Base-by-base conservation (phyloP, 345 rosid species). In the Brassica nigra region DNA sequence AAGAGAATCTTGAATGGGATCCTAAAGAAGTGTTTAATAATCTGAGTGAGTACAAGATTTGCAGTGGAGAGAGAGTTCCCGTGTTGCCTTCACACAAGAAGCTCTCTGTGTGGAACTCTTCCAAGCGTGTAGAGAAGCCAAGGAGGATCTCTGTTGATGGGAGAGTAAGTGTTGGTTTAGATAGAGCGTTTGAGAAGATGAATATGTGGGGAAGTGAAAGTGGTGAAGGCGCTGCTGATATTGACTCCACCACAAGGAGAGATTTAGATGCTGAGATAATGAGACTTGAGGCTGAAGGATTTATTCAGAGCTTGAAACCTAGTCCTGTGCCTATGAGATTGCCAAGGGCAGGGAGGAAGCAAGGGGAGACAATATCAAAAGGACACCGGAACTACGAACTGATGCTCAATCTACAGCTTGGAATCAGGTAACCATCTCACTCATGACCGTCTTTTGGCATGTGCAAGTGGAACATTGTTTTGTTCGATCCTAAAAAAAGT, bases 311-410 rank as follows among this genome's bases (percentile, higher is more conserved):
- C 27, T 64, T 75, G 18, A 78, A 72, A 2, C 86, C 78, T 16
- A 66, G 33, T 8, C 78, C 78, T 66, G 71, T 61, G 3, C 93
- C 93, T 14, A 85, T 94, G 84, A 89, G 80, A 81, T 79, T 86
- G 58, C 97, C 93, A 5, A 90, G 64, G 66, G 65, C 78, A 5
- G 89, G 87, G 6, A 94, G 83, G 86, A 89, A 86, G 71, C 98
- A 88, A 78, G 98, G 98, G 2, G 95, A 92, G 70, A 90, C 98
- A 0, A 94, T 94, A 31, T 88, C 85, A 4, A 94, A 87, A 86
- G 97, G 91, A 6, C 98, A 94, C 31, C 88, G 90, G 74, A 94
- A 94, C 75, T 94, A 91, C 67, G 98, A 94, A 15, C 90, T 94
- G 23, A 94, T 94, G 98, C 98, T 94, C 59, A 94, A 94, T 85